Evolutionary conservation across 2,329 filamentous ascomycete species (phyloP), one percentile per base, ranked within the genome.

Genomic region (Paecilomyces niveus): DNA sequence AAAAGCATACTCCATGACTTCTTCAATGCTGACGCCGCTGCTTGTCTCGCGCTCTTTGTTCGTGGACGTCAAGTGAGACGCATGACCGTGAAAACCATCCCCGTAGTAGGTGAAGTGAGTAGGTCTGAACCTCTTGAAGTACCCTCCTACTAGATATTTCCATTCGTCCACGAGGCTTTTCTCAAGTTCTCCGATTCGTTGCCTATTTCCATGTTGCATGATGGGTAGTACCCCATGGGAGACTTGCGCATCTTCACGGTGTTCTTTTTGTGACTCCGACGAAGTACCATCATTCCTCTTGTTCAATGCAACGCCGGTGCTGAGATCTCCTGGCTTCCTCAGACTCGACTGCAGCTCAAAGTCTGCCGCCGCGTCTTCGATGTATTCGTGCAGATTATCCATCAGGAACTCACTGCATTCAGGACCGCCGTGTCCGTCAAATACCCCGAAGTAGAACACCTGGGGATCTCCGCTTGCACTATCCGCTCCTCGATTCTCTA

Each of bases 361-460:
- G 18, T 86, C 81, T 58, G 80, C 79, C 0, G 90, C 89, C 0
- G 91, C 85, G 64, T 90, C 83, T 74, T 99, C 93, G 35, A 99
- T 86, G 71, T 97, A 97, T 9, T 85, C 84, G 72, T 97, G 94
- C 60, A 99, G 77, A 68, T 89, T 85, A 60, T 97, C 90, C 59
- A 87, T 83, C 64, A 97, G 75, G 66, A 96, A 97, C 18, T 88
- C 86, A 60, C 91, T 92, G 73, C 94, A 97, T 72, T 96, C 89
- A 21, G 80, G 83, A 21, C 94, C 94, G 9, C 94, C 94, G 76
- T 99, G 94, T 2, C 94, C 94, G 74, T 99, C 94, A 69, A 97
- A 99, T 1, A 97, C 87, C 1, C 85, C 92, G 80, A 97, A 99
- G 74, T 97, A 99, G 74, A 99, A 99, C 33, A 97, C 88, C 71